These are phyloP conservation scores for Dianthus caryophyllus DNA, from an alignment of 148 eudicot species.

Conservation along the genomic window DNA sequence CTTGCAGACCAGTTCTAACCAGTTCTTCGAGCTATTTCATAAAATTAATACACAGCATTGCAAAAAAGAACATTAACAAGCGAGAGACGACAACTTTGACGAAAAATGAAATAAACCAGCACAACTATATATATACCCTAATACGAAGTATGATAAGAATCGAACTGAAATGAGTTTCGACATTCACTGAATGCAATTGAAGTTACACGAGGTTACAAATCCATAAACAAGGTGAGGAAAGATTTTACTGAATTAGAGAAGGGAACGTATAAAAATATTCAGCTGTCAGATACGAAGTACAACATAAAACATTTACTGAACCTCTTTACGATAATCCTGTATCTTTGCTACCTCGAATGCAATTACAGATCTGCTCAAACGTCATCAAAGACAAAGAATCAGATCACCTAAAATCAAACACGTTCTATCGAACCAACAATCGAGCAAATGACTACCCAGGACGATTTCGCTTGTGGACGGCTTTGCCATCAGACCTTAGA, in stretches of 20 bases:
- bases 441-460: slow-evolving; percentile 38
- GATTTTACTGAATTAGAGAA: background rate
- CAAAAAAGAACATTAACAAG: background rate
- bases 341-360: slow-evolving; percentile 11
- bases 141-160: no score
- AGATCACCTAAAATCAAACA: slow-evolving; percentile 9
- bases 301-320: background rate
- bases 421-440: background rate
- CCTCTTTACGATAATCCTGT: slow-evolving; percentile 1
- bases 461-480: slow-evolving; percentile 55
- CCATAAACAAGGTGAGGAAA: slow-evolving; percentile 25
- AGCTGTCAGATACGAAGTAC: background rate
- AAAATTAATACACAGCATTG: background rate
- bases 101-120: background rate
- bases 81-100: background rate
- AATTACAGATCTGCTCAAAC: slow-evolving; percentile 18
- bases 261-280: slow-evolving; percentile 5
- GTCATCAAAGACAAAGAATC: slow-evolving; percentile 23
- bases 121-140: no score
- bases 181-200: background rate
- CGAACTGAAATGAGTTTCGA: background rate
- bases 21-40: no score
- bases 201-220: slow-evolving; percentile 20
- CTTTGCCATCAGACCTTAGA: slow-evolving; percentile 49
- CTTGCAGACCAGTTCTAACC: no score